phyloP scores from a whole-genome alignment of 148 eudicot genomes.

The Gaultheria prostrata region DNA sequence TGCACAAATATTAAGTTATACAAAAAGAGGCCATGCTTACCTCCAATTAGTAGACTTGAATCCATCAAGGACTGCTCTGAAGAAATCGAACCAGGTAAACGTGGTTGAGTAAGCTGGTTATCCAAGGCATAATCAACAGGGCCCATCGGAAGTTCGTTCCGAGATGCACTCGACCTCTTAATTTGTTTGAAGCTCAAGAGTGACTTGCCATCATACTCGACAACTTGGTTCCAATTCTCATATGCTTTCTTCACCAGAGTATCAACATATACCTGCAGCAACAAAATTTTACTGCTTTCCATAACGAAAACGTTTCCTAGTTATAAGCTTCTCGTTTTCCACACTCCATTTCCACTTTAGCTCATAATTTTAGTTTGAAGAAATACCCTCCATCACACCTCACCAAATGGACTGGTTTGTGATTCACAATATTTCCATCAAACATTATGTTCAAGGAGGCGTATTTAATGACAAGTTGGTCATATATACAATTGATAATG shows the following conservation, averaged over 20 bases:
- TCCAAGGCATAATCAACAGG: conserved; percentile 42
- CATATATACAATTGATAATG: background rate
- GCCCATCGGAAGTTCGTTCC: conserved; percentile 43
- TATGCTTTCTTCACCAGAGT: conserved; percentile 84
- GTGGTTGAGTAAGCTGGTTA: conserved; percentile 50
- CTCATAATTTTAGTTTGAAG: background rate
- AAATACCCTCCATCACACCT: background rate
- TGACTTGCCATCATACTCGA: conserved; percentile 90
- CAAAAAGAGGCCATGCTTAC: conserved; percentile 26
- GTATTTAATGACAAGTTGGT: background rate
- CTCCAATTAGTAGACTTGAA: conserved; percentile 44
- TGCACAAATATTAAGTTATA: background rate
- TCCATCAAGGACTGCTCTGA: conserved; percentile 47
- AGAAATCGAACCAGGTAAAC: conserved; percentile 44
- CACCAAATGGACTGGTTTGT: background rate
- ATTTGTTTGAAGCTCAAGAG: conserved; percentile 65
- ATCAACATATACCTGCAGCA: conserved; percentile 72
- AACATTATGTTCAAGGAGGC: background rate
- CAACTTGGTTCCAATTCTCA: conserved; percentile 89
- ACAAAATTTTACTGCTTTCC: background rate
- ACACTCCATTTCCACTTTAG: background rate
- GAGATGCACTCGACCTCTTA: conserved; percentile 47
- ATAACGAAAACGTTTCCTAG: background rate
- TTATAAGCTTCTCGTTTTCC: background rate
- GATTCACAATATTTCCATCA: background rate